Percentiles rank a stretch among this genome's conserved stretches.
phyloP scores from a whole-genome alignment of 371 early-diverging fungal species.

The Syncephalastrum racemosum region DNA sequence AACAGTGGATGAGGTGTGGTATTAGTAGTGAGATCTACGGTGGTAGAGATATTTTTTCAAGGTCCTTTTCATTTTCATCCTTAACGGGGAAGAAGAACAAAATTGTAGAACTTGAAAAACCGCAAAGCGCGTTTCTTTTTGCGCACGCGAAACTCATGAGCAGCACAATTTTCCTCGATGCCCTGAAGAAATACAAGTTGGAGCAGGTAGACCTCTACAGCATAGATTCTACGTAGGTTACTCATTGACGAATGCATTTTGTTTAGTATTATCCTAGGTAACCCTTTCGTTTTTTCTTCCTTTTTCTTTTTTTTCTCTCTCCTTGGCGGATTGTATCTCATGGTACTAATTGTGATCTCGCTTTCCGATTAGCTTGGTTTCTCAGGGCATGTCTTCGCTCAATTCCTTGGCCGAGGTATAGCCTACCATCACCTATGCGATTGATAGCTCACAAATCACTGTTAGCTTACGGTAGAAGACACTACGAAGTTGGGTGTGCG shows the following conservation, averaged over 20 bases:
- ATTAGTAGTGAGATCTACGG: no score
- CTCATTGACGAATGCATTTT: neutral
- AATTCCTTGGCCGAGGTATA: constrained; percentile 18
- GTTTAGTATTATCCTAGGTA: constrained; percentile 25
- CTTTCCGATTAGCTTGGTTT: neutral
- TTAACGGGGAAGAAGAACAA: no score
- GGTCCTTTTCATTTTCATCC: no score
- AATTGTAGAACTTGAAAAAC: no score
- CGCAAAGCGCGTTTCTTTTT: constrained; percentile 6
- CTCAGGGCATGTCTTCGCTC: constrained; percentile 20
- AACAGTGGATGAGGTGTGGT: no score
- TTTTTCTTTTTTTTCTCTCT: no score
- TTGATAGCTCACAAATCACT: no score
- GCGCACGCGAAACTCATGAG: constrained; percentile 12
- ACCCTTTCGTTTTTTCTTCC: neutral
- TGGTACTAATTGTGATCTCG: no score
- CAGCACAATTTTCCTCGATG: constrained; percentile 17
- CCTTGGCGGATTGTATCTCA: no score
- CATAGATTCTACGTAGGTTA: neutral
- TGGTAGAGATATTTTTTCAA: no score
- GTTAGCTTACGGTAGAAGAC: constrained; percentile 10
- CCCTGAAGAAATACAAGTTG: constrained; percentile 21
- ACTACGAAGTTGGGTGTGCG: constrained; percentile 27
- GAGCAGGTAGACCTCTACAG: constrained; percentile 16
- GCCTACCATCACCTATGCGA: neutral